Evolutionary conservation across 2,329 filamentous ascomycete genomes (phyloP).

Genomic region (Neophaeococcomyces aloes): DNA sequence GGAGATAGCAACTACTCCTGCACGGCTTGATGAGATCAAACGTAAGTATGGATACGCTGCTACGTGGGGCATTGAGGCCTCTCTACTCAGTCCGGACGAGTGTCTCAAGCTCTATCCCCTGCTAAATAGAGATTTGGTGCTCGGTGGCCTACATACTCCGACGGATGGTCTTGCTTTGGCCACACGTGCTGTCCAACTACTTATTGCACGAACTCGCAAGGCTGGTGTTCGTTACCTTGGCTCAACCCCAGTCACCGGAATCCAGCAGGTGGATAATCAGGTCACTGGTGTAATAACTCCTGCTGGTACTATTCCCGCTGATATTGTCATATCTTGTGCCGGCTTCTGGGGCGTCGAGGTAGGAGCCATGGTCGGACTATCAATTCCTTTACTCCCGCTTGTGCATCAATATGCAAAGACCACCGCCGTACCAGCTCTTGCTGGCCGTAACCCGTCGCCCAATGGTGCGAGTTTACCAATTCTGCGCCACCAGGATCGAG

Average conservation of each 20-base stretch:
- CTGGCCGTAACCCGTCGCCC: constrained; percentile 32
- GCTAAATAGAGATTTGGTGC: constrained; percentile 42
- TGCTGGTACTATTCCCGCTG: constrained; percentile 42
- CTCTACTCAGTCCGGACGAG: constrained; percentile 41
- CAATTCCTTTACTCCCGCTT: constrained; percentile 50
- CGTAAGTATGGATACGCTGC: constrained; percentile 50
- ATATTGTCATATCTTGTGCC: constrained; percentile 53
- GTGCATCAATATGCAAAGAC: constrained; percentile 57
- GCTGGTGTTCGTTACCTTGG: constrained; percentile 51
- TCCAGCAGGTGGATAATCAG: constrained; percentile 38
- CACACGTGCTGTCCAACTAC: constrained; percentile 50
- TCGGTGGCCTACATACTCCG: constrained; percentile 51
- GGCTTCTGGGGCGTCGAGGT: constrained; percentile 58
- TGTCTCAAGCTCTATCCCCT: constrained; percentile 46
- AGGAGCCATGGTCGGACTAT: constrained; percentile 49
- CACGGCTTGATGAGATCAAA: constrained; percentile 50
- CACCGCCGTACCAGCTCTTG: constrained; percentile 39
- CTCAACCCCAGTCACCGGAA: constrained; percentile 47
- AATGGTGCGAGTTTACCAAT: constrained; percentile 49
- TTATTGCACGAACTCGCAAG: constrained; percentile 47
- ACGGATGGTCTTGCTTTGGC: constrained; percentile 52
- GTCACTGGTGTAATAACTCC: constrained; percentile 49
- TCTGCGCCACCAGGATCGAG: constrained; percentile 51
- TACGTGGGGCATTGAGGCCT: constrained; percentile 51
- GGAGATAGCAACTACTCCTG: constrained; percentile 52